Conservation (phyloP, 257 asterid species). For the Orobanche coerulescens region DNA sequence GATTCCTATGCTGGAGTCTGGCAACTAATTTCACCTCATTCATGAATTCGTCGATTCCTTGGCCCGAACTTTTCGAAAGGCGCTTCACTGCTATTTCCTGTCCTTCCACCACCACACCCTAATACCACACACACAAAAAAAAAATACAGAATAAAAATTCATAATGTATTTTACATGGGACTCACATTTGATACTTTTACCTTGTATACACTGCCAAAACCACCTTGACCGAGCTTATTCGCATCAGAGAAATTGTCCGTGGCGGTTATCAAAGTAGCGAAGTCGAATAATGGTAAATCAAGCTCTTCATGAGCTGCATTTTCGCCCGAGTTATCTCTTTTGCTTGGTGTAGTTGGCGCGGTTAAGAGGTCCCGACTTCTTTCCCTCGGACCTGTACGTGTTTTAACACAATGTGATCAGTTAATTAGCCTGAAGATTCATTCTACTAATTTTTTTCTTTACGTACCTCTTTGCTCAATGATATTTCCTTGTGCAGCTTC, state of each 20-base stretch:
- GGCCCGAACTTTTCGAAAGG: slow-evolving; percentile 55
- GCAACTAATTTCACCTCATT: slow-evolving; percentile 66
- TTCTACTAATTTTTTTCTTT: no score
- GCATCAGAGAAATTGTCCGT: slow-evolving; percentile 50
- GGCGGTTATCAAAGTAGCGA: slow-evolving; percentile 39
- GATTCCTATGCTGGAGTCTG: slow-evolving; percentile 63
- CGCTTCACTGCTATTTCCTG: slow-evolving; percentile 68
- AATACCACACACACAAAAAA: background rate
- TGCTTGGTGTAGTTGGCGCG: slow-evolving; percentile 38
- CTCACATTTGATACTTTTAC: slow-evolving; percentile 26
- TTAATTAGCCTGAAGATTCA: no score
- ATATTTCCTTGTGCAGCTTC: background rate
- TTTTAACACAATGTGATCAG: no score
- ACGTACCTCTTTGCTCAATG: slow-evolving; percentile 25
- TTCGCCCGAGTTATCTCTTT: slow-evolving; percentile 47
- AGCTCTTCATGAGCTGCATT: slow-evolving; percentile 46
- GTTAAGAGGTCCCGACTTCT: slow-evolving; percentile 56
- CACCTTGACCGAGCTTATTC: slow-evolving; percentile 82
- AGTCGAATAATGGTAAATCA: slow-evolving; percentile 63
- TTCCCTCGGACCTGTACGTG: slow-evolving; percentile 48
- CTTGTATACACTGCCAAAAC: slow-evolving; percentile 82
- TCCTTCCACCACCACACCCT: slow-evolving; percentile 53
- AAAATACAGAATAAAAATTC: no score
- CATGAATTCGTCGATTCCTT: slow-evolving; percentile 66
- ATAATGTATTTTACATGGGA: no score